Percentiles rank a stretch among this genome's conserved stretches.
phyloP scores from a whole-genome alignment of 805 yeast species.

The Ogataea chonburiensis region DNA sequence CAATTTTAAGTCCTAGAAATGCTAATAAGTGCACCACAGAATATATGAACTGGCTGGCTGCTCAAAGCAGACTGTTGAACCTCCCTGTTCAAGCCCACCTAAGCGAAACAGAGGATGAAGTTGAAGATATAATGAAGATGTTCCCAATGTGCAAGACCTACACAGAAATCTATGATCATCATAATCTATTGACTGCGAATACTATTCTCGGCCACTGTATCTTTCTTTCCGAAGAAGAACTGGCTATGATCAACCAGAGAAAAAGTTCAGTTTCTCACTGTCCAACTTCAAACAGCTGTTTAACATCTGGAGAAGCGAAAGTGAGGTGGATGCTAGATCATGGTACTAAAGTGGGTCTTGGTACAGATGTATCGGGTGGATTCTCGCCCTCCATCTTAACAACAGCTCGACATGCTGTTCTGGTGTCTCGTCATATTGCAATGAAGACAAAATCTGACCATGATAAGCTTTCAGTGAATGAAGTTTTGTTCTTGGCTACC shows the following conservation, averaged over 20 bases:
- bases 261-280: conserved; percentile 80
- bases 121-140: conserved; percentile 62
- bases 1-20: conserved; percentile 85
- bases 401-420: conserved; percentile 62
- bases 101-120: conserved; percentile 71
- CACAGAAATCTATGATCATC: conserved; percentile 68
- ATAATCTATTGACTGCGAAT: conserved; percentile 52
- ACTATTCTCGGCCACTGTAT: conserved; percentile 87
- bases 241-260: conserved; percentile 47
- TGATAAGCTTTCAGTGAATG: conserved; percentile 56
- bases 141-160: conserved; percentile 71
- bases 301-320: conserved; percentile 85
- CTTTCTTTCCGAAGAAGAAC: conserved; percentile 64
- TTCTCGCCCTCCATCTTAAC: conserved; percentile 58
- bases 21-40: conserved; percentile 80
- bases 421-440: conserved; percentile 65
- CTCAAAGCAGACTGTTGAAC: conserved; percentile 28
- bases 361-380: conserved; percentile 75
- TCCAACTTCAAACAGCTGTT: conserved; percentile 80
- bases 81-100: conserved; percentile 83
- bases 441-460: conserved; percentile 46
- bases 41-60: conserved; percentile 50
- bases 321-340: conserved; percentile 61
- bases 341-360: conserved; percentile 71
- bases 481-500: conserved; percentile 75